A percentile compares a stretch with the other conserved stretches of the same genome.
phyloP scores from a whole-genome alignment of 2,329 filamentous ascomycete genomes.

The Ceratocystis ficicola region DNA sequence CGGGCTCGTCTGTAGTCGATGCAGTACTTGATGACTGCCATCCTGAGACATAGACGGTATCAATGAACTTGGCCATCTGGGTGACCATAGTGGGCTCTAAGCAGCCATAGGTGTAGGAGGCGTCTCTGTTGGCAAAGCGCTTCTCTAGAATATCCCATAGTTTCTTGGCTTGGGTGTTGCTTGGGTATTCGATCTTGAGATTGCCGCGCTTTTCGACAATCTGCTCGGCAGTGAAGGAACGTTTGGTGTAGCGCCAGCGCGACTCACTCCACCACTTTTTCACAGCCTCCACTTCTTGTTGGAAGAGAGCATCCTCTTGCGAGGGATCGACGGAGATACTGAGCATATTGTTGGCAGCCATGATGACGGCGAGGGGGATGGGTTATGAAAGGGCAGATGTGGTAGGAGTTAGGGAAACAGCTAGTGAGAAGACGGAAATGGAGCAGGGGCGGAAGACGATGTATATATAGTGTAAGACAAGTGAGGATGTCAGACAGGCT shows the following conservation, averaged over 20 bases:
- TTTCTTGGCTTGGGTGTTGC: conserved; percentile 84
- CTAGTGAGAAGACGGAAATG: not conserved
- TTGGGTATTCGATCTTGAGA: conserved; percentile 81
- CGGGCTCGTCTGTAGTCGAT: conserved; percentile 87
- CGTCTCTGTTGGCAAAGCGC: conserved; percentile 62
- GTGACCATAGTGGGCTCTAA: conserved; percentile 97
- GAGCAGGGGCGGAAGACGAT: not conserved
- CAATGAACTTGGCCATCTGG: conserved; percentile 97
- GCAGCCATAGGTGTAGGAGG: conserved; percentile 92
- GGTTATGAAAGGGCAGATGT: not conserved
- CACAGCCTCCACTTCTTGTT: conserved; percentile 73
- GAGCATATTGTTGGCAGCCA: conserved; percentile 53
- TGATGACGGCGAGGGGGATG: conserved; percentile 28
- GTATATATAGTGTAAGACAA: conserved; percentile 9
- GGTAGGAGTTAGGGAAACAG: not conserved
- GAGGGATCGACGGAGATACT: conserved; percentile 45
- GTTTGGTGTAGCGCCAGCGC: conserved; percentile 84
- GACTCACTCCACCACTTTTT: conserved; percentile 91
- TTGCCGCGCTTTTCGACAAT: conserved; percentile 93
- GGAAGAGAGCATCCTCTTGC: conserved; percentile 54
- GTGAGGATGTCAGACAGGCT: not conserved
- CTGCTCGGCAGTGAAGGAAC: conserved; percentile 89
- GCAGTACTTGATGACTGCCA: conserved; percentile 98
- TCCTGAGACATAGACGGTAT: conserved; percentile 96
- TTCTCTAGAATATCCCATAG: conserved; percentile 80